Evolutionary conservation across 306 rosid species (phyloP).

Genomic region (Inga laurina): DNA sequence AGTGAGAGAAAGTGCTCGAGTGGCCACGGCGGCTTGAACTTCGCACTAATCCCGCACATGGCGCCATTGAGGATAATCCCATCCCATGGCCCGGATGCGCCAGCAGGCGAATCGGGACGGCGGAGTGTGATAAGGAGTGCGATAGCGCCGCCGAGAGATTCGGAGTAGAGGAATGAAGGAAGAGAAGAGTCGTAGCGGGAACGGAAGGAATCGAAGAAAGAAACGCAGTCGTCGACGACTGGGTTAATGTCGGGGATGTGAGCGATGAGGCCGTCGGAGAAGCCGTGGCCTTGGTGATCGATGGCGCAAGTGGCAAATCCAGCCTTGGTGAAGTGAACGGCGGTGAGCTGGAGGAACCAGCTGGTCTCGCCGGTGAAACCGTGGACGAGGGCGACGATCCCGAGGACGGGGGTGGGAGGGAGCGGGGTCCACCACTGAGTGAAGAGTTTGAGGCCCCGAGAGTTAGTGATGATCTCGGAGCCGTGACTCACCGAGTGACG

Average conservation of each 20-base stretch:
- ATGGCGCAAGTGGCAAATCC: conserved; percentile 91
- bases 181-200: conserved; percentile 50
- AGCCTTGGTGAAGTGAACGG: conserved; percentile 71
- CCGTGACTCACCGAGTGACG: conserved; percentile 74
- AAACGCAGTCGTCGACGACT: conserved; percentile 80
- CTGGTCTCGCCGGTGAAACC: conserved; percentile 96
- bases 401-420: conserved; percentile 55
- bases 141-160: conserved; percentile 95
- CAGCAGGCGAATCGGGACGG: background rate
- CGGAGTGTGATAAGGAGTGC: conserved; percentile 82
- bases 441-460: conserved; percentile 79
- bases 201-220: conserved; percentile 71
- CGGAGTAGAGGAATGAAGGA: conserved; percentile 84
- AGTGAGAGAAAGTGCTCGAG: conserved; percentile 76
- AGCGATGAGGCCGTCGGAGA: conserved; percentile 86
- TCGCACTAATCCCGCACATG: conserved; percentile 91
- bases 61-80: conserved; percentile 90
- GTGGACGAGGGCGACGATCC: conserved; percentile 74
- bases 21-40: conserved; percentile 99
- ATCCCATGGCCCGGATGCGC: conserved; percentile 44
- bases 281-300: conserved; percentile 97
- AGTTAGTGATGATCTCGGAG: conserved; percentile 68
- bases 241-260: conserved; percentile 91
- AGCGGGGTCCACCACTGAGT: conserved; percentile 95
- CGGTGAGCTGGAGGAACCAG: conserved; percentile 92